Evolutionary conservation across 2,329 filamentous ascomycete species (phyloP), one percentile per base, ranked within the genome.

Genomic region (Exophiala sp.): DNA sequence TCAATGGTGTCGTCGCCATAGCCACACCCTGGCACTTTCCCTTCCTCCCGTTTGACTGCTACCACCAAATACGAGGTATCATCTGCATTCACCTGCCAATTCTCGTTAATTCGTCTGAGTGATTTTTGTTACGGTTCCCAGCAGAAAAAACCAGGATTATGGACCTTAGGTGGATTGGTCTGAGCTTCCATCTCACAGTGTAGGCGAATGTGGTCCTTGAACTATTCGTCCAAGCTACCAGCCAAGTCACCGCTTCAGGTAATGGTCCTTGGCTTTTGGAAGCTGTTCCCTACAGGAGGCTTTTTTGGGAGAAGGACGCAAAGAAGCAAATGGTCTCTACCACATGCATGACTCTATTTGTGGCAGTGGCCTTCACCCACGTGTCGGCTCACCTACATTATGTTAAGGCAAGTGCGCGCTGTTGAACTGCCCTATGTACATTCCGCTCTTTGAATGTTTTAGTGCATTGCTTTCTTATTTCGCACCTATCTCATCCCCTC

Each of bases 1-100:
- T 43, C 41, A n/a, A 43, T 32, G 41, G 21, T 43, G 21, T 29
- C 41, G 18, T 29, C 41, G 41, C 41, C 41, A 43, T 43, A 43
- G 41, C 41, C 41, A 43, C 41, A 43, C 24, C 29, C 41, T 43
- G 10, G 18, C 41, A 43, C 41, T 43, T 8, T n/a, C 21, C 29
- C 21, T 43, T 20, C 18, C 29, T 20, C 20, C 11, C 41, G 14
- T 43, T 24, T 20, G 10, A n/a, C 24, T 8, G 7, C 24, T 5
- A 8, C 24, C 41, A 24, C 21, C 41, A 9, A 24, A 29, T 29
- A 11, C n/a, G 21, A 21, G n/a, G 20, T 32, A n/a, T 8, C 41
- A 12, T 8, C 41, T 43, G 41, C 41, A 20, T 43, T 43, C 3
- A 29, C 41, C 20, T 43, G 21, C 41, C 41, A n/a, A 43, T 43